A percentile compares a stretch with the other conserved stretches of the same genome.
phyloP scores from a whole-genome alignment of 768 basidiomycete genomes.

The Lentinula edodes region DNA sequence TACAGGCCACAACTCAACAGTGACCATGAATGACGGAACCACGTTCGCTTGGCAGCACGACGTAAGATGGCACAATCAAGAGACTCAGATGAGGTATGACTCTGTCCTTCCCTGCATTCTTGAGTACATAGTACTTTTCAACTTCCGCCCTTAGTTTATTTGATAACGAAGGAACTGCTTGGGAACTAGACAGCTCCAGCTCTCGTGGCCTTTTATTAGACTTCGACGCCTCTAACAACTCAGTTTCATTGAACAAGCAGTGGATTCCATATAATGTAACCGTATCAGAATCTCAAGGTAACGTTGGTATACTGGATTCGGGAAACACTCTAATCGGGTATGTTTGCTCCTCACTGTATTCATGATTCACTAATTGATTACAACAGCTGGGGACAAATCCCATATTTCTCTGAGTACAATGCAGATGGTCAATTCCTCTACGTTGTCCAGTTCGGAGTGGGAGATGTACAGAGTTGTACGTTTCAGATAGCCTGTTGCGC shows the following conservation, averaged over 20 bases:
- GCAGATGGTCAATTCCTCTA: constrained; percentile 1
- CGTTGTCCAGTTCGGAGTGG: constrained; percentile 4
- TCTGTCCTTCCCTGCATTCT: not conserved
- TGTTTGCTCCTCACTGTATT: not conserved
- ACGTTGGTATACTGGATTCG: not conserved
- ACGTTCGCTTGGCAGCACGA: constrained; percentile 15
- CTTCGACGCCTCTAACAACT: not conserved
- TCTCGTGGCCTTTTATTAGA: constrained; percentile 6
- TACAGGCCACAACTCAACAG: constrained; percentile 7
- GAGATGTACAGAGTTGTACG: constrained; percentile 5
- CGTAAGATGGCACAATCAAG: constrained; percentile 11
- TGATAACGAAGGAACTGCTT: constrained; percentile 2
- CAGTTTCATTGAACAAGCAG: not conserved
- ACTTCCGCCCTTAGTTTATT: constrained; percentile 1
- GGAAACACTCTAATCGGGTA: constrained; percentile 1
- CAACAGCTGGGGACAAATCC: constrained; percentile 1
- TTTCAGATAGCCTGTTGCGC: not conserved
- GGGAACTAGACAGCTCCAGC: not conserved
- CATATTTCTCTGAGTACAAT: constrained; percentile 4
- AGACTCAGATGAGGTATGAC: not conserved
- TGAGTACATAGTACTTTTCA: not conserved
- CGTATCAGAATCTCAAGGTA: constrained; percentile 3
- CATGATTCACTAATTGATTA: not conserved
- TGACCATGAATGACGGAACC: constrained; percentile 9
- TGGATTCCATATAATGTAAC: not conserved